Evolutionary conservation across 2,329 filamentous ascomycete species (phyloP), one percentile per base, ranked within the genome.

Genomic region (Apiospora rasikravindrae): DNA sequence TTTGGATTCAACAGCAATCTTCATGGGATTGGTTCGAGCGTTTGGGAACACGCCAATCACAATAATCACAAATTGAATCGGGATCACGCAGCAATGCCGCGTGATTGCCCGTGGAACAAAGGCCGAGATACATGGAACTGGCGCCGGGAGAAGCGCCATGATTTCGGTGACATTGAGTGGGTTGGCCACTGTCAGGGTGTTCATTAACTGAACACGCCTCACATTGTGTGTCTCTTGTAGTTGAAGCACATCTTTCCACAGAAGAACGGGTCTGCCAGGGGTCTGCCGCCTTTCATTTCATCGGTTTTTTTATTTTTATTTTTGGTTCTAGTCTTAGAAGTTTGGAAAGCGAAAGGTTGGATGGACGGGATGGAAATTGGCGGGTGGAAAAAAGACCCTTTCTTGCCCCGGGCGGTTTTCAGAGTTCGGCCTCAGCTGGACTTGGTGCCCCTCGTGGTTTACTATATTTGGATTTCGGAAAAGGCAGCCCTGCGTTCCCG

Each of bases 91-190:
- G 79, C 78, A 73, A 86, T 86, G 80, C 74, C 77, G 42, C 76
- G 78, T 57, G 87, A 86, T 71, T 89, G 86, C 80, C 88, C 88
- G 72, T 88, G 88, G 85, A 87, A 83, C 75, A 88, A 87, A 80
- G 86, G 86, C 75, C 86, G 88, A 84, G 88, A 90, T 53, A 69
- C 45, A 82, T 87, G 85, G 85, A 88, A 88, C 75, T 90, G 88
- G 88, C 88, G 88, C 79, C 86, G 89, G 79, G 91, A 92, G 75
- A 86, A 84, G 79, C 88, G 88, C 77, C 83, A 87, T 80, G 92
- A 93, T 84, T 89, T 94, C 82, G 92, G 91, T 80, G 93, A 96
- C 80, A 85, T 95, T 86, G 95, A 97, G 90, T 97, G 96, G 92
- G 94, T 98, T 91, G 95, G 95, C 87, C 94, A 93, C 85, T 97